A percentile compares a stretch with the other conserved stretches of the same genome.
Conservation (phyloP, 106 monocot species). For the Posidonia australis region DNA sequence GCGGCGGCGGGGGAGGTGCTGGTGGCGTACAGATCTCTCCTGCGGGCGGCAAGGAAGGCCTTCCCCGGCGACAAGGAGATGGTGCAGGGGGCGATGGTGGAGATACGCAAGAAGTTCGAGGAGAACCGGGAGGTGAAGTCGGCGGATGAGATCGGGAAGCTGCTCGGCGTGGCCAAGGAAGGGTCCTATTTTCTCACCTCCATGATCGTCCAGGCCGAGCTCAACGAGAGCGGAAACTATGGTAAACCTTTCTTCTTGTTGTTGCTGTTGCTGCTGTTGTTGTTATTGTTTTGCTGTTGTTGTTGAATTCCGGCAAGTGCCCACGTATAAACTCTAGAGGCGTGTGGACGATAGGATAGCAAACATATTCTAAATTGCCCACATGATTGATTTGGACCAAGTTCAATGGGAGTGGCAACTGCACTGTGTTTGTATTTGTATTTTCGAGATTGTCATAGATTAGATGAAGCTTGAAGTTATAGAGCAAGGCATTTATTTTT, state of each 20-base stretch:
- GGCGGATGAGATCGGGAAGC: slow-evolving; percentile 37
- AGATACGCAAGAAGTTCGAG: slow-evolving; percentile 83
- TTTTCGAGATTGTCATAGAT: no score
- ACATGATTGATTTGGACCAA: no score
- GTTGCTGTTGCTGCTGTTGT: background rate
- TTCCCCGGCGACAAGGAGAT: slow-evolving; percentile 78
- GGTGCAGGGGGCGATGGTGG: slow-evolving; percentile 51
- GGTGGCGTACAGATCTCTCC: slow-evolving; percentile 63
- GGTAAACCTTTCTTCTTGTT: slow-evolving; percentile 19
- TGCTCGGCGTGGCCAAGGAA: slow-evolving; percentile 69
- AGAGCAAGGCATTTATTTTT: no score
- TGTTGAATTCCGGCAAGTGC: no score
- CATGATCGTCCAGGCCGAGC: slow-evolving; percentile 86
- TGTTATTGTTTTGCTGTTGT: background rate
- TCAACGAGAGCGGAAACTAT: slow-evolving; percentile 46
- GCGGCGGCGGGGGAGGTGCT: slow-evolving; percentile 33
- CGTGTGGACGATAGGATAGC: no score
- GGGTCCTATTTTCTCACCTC: slow-evolving; percentile 71
- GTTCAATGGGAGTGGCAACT: no score
- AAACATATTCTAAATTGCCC: no score
- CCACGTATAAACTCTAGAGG: no score
- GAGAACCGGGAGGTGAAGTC: slow-evolving; percentile 46
- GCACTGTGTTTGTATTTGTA: no score
- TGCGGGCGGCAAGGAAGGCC: slow-evolving; percentile 72
- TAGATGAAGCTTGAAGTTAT: no score